Evolutionary conservation across 106 monocot genomes (phyloP).

Genomic region (Platanthera guangdongensis): DNA sequence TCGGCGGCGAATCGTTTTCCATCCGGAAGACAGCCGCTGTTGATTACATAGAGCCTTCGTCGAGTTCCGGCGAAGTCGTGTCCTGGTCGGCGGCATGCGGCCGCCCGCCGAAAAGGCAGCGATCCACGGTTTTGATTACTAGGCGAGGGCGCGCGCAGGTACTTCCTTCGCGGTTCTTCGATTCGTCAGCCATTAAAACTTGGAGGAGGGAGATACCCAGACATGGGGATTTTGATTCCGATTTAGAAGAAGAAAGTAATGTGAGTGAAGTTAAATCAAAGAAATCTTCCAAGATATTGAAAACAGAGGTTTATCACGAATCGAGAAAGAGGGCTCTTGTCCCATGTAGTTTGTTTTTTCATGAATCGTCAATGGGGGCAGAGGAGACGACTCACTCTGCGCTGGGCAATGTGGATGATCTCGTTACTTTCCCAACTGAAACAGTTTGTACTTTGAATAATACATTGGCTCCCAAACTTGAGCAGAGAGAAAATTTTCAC

Average conservation of each 20-base stretch:
- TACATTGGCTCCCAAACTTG: neutral
- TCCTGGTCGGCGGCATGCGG: constrained; percentile 15
- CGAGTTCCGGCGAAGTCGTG: constrained; percentile 15
- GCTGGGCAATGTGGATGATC: neutral
- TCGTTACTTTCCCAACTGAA: too few relatives aligned
- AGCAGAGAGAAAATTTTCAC: constrained; percentile 13
- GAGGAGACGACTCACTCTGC: neutral
- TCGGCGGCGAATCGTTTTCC: constrained; percentile 9
- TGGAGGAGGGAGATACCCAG: constrained; percentile 54
- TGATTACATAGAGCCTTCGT: constrained; percentile 10
- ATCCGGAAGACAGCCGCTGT: constrained; percentile 10
- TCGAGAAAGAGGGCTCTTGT: constrained; percentile 23
- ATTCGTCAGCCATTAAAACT: constrained; percentile 62
- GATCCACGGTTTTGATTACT: constrained; percentile 31
- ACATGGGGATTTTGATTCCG: constrained; percentile 14
- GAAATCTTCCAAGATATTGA: neutral
- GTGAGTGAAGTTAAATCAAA: neutral
- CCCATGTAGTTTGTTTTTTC: constrained; percentile 26
- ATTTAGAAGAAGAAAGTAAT: constrained; percentile 10
- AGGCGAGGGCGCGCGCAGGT: constrained; percentile 19
- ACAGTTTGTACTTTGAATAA: neutral
- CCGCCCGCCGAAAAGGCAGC: constrained; percentile 38
- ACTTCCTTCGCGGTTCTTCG: constrained; percentile 9
- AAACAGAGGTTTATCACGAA: constrained; percentile 10
- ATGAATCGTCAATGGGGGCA: neutral